Base-by-base conservation (phyloP, 208 protist species). In the Crithidia brevicula region DNA sequence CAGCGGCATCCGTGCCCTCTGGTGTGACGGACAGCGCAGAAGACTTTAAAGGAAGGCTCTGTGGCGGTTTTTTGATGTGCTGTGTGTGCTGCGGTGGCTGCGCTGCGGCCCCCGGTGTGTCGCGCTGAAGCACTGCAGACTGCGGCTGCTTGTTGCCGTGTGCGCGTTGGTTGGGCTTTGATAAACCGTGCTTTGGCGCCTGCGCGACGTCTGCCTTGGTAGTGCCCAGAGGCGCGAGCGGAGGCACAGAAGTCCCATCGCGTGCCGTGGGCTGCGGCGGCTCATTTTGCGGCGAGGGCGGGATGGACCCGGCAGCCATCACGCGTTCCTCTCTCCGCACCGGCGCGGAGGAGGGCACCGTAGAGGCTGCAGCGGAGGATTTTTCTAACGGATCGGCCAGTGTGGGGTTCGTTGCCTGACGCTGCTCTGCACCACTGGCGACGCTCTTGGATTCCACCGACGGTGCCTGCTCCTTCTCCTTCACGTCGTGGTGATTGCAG, bases 401-500 rank as follows among this genome's bases (percentile, higher is more conserved):
- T 16, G 15, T 30, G 47, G n/a, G n/a, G n/a, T n/a, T n/a, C n/a
- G n/a, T n/a, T n/a, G n/a, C n/a, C 47, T 52, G 47, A 18, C 31
- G 47, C 23, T 22, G 22, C 16, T 16, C 23, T 6, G 47, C 22
- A 31, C 16, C 22, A 23, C 47, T 31, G 47, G 22, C 22, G 47
- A 13, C 22, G 25, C 16, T 13, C 9, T 3, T 16, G 16, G 20
- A 13, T 30, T 49, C 16, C 43, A 7, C 5, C 7, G 18, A 8
- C 16, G 50, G 4, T 23, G 50, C 22, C 28, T 56, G 2, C 28
- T 33, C n/a, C 50, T 27, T 8, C 33, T 30, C 31, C 8, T 53
- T 36, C 30, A 79, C 74, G 56, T 72, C 63, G 50, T 82, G 38
- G 20, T 72, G 45, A 43, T 79, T 69, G 33, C 80, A 42, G 58